phyloP scores from a whole-genome alignment of 257 asterid genomes.

The Voacanga thouarsii region DNA sequence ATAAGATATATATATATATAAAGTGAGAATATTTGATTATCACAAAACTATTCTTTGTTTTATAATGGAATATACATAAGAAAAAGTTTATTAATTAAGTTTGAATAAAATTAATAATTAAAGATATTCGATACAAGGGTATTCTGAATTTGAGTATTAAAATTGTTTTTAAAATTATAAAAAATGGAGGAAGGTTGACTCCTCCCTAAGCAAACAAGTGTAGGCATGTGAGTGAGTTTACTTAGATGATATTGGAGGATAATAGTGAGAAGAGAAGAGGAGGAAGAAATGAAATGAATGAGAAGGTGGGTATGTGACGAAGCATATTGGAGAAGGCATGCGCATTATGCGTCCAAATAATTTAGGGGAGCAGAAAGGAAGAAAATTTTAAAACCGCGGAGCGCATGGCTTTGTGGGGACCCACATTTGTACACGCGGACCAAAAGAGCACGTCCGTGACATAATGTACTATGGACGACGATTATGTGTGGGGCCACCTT shows the following conservation, averaged over 20 bases:
- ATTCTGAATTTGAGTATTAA: background rate
- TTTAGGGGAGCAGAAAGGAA: conserved; percentile 24
- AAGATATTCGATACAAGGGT: no score
- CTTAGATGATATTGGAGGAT: background rate
- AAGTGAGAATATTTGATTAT: no score
- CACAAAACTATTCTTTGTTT: no score
- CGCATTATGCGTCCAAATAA: conserved; percentile 39
- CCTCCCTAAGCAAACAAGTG: conserved; percentile 12
- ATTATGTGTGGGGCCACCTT: background rate
- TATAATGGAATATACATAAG: no score
- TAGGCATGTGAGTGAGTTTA: conserved; percentile 9
- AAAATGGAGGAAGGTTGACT: conserved; percentile 4
- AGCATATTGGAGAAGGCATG: conserved; percentile 44
- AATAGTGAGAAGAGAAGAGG: background rate
- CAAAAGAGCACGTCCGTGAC: conserved; percentile 32
- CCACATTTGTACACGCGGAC: conserved; percentile 56
- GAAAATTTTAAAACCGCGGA: conserved; percentile 19
- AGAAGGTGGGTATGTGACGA: conserved; percentile 15
- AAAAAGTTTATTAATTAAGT: no score
- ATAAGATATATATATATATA: no score
- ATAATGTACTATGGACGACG: conserved; percentile 2
- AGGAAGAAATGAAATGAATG: background rate
- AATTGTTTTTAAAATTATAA: background rate
- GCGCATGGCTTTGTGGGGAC: conserved; percentile 49
- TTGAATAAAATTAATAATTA: no score